Percentiles rank a stretch among this genome's conserved stretches.
phyloP scores from a whole-genome alignment of 108 stramenopile species.

The Cyclotella baltica region DNA sequence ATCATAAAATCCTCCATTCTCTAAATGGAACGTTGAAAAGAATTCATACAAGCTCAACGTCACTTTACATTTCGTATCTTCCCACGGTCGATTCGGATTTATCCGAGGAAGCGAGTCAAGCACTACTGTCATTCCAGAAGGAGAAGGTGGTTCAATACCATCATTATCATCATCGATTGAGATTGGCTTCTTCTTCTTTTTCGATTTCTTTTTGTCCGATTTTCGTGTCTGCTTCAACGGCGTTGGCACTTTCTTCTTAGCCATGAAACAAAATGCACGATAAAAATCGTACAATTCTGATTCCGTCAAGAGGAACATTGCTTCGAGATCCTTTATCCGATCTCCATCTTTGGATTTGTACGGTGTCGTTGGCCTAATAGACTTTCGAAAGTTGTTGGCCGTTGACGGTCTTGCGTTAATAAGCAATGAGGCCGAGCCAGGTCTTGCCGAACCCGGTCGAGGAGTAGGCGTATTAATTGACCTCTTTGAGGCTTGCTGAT shows the following conservation, averaged over 20 bases:
- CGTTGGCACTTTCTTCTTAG: conserved; percentile 10
- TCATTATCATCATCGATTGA: too few species aligned
- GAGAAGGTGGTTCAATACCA: background rate
- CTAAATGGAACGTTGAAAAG: conserved; percentile 17
- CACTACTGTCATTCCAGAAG: background rate
- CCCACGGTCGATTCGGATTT: conserved; percentile 20
- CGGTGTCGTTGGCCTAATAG: conserved; percentile 4
- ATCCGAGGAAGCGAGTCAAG: too few species aligned
- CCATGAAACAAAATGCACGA: conserved; percentile 37
- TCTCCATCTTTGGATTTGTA: conserved; percentile 6
- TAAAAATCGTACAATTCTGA: conserved; percentile 31
- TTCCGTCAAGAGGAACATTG: conserved; percentile 25
- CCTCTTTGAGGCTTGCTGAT: too few species aligned
- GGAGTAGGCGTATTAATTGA: background rate
- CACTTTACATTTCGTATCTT: background rate
- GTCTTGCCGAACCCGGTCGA: background rate
- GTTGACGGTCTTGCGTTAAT: conserved; percentile 1
- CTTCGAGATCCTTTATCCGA: conserved; percentile 15
- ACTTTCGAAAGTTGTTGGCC: background rate
- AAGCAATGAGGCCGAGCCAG: conserved; percentile 3
- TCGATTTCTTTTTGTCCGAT: background rate
- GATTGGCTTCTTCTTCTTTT: background rate
- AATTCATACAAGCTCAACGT: conserved; percentile 18
- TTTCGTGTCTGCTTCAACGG: background rate
- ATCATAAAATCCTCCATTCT: conserved; percentile 36